phyloP scores from a whole-genome alignment of 179 eudicot species.

The Kewa caespitosa region DNA sequence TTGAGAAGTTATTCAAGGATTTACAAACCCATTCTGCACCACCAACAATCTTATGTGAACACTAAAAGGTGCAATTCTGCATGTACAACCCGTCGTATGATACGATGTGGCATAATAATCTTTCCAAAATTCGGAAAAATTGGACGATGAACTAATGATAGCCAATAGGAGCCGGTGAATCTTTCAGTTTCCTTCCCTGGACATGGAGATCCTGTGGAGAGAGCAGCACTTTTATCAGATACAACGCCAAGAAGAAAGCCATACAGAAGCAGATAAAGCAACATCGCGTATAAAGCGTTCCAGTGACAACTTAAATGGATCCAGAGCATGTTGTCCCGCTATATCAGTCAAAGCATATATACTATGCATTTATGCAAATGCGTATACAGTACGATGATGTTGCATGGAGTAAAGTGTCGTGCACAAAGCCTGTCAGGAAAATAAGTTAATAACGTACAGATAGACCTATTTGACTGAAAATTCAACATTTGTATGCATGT shows the following conservation, averaged over 20 bases:
- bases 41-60: not conserved
- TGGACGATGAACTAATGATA: constrained; percentile 42
- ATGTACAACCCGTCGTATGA: not conserved
- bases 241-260: not conserved
- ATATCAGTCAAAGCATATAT: too few species aligned
- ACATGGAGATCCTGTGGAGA: constrained; percentile 65
- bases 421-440: not conserved
- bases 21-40: not conserved
- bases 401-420: not conserved
- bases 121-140: not conserved
- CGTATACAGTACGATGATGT: too few species aligned
- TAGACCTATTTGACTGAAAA: not conserved
- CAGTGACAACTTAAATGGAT: too few species aligned
- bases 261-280: not conserved
- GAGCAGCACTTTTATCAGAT: constrained; percentile 1
- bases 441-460: not conserved
- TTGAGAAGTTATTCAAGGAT: too few species aligned
- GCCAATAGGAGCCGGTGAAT: constrained; percentile 80
- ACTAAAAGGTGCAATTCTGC: constrained; percentile 6
- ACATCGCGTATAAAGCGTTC: not conserved
- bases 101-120: not conserved
- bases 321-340: too few species aligned
- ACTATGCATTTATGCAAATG: too few species aligned
- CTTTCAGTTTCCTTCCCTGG: constrained; percentile 67
- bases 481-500: not conserved